phyloP scores from a whole-genome alignment of 768 basidiomycete species.

The Strobilomyces echinocephalus region DNA sequence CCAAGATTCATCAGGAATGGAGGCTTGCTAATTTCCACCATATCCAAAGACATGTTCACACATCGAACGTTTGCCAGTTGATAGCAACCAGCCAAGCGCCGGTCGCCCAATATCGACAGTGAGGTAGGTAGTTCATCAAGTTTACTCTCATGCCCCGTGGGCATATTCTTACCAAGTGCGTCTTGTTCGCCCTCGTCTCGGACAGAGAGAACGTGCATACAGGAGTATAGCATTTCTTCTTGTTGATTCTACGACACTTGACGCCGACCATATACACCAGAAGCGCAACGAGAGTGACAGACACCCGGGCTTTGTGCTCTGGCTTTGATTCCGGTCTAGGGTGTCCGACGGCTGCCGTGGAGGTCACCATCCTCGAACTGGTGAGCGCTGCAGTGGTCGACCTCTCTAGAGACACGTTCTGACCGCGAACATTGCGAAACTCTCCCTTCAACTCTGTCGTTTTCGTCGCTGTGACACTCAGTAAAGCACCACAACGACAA shows the following conservation, averaged over 20 bases:
- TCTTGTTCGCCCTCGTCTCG: constrained; percentile 74
- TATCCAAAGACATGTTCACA: constrained; percentile 22
- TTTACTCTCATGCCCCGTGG: constrained; percentile 78
- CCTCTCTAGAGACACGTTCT: constrained; percentile 20
- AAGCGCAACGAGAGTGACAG: constrained; percentile 62
- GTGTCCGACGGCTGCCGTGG: constrained; percentile 16
- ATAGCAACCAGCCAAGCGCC: constrained; percentile 89
- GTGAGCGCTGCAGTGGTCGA: constrained; percentile 16
- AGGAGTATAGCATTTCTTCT: constrained; percentile 77
- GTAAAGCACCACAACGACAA: constrained; percentile 8
- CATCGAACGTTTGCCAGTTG: constrained; percentile 97
- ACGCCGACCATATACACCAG: constrained; percentile 95
- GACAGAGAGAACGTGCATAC: constrained; percentile 93
- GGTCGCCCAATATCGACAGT: constrained; percentile 84
- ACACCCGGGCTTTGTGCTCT: constrained; percentile 60
- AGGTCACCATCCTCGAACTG: constrained; percentile 3
- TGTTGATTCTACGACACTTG: constrained; percentile 87
- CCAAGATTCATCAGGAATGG: constrained; percentile 62
- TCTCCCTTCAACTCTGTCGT: constrained; percentile 36
- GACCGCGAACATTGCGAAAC: constrained; percentile 34
- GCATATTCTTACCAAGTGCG: constrained; percentile 80
- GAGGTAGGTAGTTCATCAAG: constrained; percentile 85
- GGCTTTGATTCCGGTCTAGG: constrained; percentile 11
- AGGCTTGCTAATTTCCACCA: not conserved
- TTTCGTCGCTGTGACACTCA: constrained; percentile 11